These are phyloP conservation scores for Aspergillus phoenicis DNA, from an alignment of 2,329 filamentous ascomycete genomes.

Conservation along the genomic window DNA sequence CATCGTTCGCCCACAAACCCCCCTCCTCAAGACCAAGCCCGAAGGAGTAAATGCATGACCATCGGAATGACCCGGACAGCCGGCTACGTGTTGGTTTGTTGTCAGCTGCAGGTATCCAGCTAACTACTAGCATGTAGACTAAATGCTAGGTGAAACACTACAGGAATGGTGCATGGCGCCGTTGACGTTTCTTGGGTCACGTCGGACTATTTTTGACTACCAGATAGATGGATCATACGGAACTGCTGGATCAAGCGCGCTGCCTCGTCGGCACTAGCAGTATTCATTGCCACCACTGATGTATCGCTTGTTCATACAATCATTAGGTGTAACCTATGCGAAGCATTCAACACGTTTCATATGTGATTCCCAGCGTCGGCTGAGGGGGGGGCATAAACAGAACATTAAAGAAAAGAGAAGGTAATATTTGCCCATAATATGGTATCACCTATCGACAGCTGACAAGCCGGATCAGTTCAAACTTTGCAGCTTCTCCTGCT, in stretches of 20 bases:
- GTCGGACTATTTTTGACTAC: no score
- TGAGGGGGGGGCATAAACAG: background rate
- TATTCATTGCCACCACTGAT: background rate
- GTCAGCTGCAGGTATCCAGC: background rate
- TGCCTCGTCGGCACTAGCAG: background rate
- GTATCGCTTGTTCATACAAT: background rate
- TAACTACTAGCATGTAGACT: no score
- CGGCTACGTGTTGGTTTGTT: background rate
- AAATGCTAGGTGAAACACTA: background rate
- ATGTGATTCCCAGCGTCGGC: background rate
- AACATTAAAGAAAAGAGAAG: background rate
- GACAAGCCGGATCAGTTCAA: conserved; percentile 23
- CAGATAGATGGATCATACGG: no score
- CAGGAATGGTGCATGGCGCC: background rate
- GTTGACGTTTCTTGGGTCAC: background rate
- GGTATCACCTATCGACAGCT: background rate
- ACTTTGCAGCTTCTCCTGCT: conserved; percentile 47
- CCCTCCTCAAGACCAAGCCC: background rate
- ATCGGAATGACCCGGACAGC: background rate
- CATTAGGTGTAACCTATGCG: background rate
- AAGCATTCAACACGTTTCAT: background rate
- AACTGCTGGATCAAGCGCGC: no score
- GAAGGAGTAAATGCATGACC: background rate
- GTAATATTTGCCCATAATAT: background rate
- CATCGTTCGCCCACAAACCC: no score